Base-by-base conservation (phyloP, 306 rosid genomes). In the Citrullus amarus region DNA sequence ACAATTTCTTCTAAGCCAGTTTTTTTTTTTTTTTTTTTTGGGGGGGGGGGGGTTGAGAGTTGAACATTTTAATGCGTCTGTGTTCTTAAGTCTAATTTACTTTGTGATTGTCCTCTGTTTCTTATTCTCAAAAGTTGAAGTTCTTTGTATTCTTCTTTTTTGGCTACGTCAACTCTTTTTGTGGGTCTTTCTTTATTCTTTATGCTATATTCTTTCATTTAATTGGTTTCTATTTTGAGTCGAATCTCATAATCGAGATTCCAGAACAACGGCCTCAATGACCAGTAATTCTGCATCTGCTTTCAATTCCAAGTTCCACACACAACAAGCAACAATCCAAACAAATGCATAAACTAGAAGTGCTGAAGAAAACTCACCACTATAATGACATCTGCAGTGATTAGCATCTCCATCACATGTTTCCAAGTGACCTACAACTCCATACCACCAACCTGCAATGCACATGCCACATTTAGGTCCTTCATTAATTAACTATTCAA, bases 361-460 rank as follows among this genome's bases (percentile, higher is more conserved):
- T 30, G 75, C 55, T 70, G 61, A 75, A 82, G 6, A 50, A 59
- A 81, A 88, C 97, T 92, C 85, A 95, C 97, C 97, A 76, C 90
- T 86, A 28, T 38, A 77, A 70, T 86, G 88, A 75, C 98, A 92
- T 69, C 82, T 87, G 88, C 98, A 95, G 86, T 80, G 87, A 81
- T 68, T 84, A 80, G 82, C 89, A 83, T 88, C 87, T 55, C 97
- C 92, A 87, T 89, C 88, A 67, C 98, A 95, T 65, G 89, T 70
- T 83, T 92, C 98, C 78, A 95, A 89, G 88, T 95, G 98, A 66
- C 97, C 98, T 79, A 95, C 95, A 77, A 89, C 82, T 71, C 97
- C 98, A 84, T 92, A 95, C 97, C 98, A 95, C 98, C 97, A 95
- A 85, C 97, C 98, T 95, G 92, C 89, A 88, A 62, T 75, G 88